A percentile compares a stretch with the other conserved stretches of the same genome.
Evolutionary conservation across 2,329 filamentous ascomycete species (phyloP).

Genomic region (Dactylellina leptospora): DNA sequence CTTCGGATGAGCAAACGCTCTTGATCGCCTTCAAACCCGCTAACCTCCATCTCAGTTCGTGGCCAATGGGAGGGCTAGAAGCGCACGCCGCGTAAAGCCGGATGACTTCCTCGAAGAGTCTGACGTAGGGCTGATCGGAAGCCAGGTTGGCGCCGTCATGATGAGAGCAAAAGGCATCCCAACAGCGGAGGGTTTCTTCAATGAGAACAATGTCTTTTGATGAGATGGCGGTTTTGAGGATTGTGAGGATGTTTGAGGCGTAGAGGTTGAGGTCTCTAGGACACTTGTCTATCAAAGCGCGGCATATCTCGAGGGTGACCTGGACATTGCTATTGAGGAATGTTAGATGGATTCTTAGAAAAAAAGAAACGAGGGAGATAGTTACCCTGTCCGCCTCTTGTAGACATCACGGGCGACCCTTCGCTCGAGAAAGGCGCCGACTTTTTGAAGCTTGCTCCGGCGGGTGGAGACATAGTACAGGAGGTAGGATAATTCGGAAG

Average conservation of each 20-base stretch:
- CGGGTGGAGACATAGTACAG: conserved; percentile 96
- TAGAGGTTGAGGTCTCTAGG: conserved; percentile 90
- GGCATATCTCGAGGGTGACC: conserved; percentile 91
- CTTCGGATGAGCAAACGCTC: conserved; percentile 72
- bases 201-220: conserved; percentile 92
- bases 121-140: conserved; percentile 83
- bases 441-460: conserved; percentile 93
- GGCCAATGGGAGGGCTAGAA: conserved; percentile 73
- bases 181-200: conserved; percentile 85
- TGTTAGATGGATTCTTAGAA: conserved; percentile 3
- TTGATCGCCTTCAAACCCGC: conserved; percentile 75
- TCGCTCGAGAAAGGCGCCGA: conserved; percentile 92
- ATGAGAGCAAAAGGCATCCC: conserved; percentile 86
- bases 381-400: conserved; percentile 82
- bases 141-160: conserved; percentile 86
- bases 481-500: conserved; percentile 94
- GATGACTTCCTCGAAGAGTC: conserved; percentile 83
- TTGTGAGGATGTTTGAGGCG: conserved; percentile 81
- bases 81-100: conserved; percentile 74
- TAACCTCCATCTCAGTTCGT: conserved; percentile 80
- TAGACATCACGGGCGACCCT: conserved; percentile 91
- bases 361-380: neutral
- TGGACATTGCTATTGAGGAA: conserved; percentile 76
- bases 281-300: conserved; percentile 89
- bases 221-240: conserved; percentile 81